Evolutionary conservation across 2,329 filamentous ascomycete genomes (phyloP).

Genomic region (Fusarium sp.): DNA sequence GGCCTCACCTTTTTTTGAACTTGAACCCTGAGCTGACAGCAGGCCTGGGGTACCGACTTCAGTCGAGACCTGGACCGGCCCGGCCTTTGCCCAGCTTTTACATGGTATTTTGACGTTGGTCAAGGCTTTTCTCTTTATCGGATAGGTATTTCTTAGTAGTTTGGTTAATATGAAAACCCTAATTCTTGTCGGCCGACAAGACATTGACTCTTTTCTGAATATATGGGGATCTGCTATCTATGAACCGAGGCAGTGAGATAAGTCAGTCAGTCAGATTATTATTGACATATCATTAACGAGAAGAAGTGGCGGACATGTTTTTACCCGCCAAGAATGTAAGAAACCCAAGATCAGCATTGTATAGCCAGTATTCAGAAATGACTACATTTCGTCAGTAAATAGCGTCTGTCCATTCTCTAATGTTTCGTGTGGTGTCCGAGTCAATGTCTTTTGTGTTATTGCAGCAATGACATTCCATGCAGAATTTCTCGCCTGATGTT

Average conservation of each 20-base stretch:
- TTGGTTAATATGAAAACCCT: background rate
- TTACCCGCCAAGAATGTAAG: conserved; percentile 7
- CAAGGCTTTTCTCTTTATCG: conserved; percentile 9
- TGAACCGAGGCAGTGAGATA: background rate
- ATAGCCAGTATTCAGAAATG: background rate
- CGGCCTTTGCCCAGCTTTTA: background rate
- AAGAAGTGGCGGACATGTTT: conserved; percentile 12
- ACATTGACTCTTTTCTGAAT: background rate
- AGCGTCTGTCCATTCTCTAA: background rate
- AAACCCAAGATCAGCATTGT: background rate
- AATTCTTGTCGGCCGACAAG: background rate
- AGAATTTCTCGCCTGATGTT: background rate
- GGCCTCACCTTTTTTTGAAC: background rate
- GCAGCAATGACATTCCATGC: background rate
- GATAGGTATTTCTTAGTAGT: background rate
- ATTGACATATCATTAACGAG: background rate
- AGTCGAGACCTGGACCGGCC: background rate
- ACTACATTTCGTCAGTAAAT: background rate
- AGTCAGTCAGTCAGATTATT: background rate
- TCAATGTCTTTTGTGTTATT: background rate
- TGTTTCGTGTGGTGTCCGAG: background rate
- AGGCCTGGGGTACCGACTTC: conserved; percentile 11
- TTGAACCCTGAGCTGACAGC: conserved; percentile 4
- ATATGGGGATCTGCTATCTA: background rate
- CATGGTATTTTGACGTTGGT: conserved; percentile 1